Evolutionary conservation across 768 basidiomycete genomes (phyloP).

Genomic region (Russula olivacea): DNA sequence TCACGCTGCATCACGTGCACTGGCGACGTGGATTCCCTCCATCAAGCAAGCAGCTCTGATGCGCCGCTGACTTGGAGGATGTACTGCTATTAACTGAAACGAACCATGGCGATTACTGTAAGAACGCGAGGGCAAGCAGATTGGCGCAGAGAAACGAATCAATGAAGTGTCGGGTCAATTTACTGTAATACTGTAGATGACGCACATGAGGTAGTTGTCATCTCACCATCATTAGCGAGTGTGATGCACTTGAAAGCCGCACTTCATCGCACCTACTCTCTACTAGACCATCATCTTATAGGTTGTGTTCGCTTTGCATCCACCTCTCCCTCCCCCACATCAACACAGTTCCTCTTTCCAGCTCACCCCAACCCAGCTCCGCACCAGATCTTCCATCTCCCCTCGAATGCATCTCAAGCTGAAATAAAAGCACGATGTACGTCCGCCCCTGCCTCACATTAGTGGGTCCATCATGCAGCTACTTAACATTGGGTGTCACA

Average conservation of each 20-base stretch:
- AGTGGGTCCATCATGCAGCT: not conserved
- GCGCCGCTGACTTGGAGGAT: not conserved
- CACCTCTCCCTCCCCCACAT: constrained; percentile 23
- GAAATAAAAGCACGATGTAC: constrained; percentile 66
- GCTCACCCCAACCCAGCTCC: constrained; percentile 50
- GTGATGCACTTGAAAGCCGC: constrained; percentile 3
- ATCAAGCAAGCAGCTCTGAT: not conserved
- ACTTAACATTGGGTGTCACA: not conserved
- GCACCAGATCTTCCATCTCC: constrained; percentile 68
- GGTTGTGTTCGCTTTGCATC: not conserved
- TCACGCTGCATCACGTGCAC: too few relatives aligned
- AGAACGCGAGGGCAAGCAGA: not conserved
- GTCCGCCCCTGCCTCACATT: constrained; percentile 27
- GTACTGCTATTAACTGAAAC: not conserved
- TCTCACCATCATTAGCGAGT: too few relatives aligned
- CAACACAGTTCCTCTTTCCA: constrained; percentile 46
- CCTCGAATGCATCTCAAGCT: constrained; percentile 45
- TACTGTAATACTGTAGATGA: too few relatives aligned
- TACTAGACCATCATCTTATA: not conserved
- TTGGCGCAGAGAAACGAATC: not conserved
- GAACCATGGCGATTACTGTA: not conserved
- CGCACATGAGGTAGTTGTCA: too few relatives aligned
- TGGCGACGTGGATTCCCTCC: not conserved
- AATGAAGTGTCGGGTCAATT: not conserved
- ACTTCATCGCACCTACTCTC: not conserved